A percentile compares a stretch with the other conserved stretches of the same genome.
Conservation (phyloP, 2,329 filamentous ascomycete genomes). For the Colletotrichum orchidophilum region DNA sequence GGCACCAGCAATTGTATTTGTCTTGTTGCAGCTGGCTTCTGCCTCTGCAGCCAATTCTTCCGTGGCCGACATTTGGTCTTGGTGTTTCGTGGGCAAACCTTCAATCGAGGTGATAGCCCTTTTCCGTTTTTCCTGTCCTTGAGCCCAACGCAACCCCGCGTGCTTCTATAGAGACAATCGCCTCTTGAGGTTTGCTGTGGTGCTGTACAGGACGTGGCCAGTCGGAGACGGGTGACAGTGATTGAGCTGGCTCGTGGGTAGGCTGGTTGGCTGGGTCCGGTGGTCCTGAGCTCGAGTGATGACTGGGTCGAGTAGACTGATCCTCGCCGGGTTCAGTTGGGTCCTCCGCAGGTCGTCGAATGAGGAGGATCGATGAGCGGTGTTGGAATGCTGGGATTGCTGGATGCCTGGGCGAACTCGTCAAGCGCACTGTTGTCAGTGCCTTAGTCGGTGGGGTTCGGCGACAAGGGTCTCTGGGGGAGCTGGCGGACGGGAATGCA, state of each 20-base stretch:
- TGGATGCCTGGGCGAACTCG: slow-evolving; percentile 24
- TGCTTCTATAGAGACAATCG: slow-evolving; percentile 8
- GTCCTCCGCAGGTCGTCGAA: slow-evolving; percentile 17
- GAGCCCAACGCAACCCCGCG: not conserved
- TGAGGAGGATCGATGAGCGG: slow-evolving; percentile 21
- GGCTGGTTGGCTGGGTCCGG: slow-evolving; percentile 28
- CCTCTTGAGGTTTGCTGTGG: not conserved
- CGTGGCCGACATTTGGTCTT: slow-evolving; percentile 24
- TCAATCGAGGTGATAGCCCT: not conserved
- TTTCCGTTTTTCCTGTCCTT: not conserved
- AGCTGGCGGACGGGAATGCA: slow-evolving; percentile 24
- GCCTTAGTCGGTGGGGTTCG: slow-evolving; percentile 26
- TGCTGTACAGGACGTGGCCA: slow-evolving; percentile 15
- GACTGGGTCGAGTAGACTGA: slow-evolving; percentile 27
- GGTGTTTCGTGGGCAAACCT: not conserved
- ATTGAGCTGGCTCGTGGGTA: slow-evolving; percentile 23
- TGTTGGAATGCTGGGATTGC: slow-evolving; percentile 21
- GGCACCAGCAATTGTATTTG: slow-evolving; percentile 4
- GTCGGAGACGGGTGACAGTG: not conserved
- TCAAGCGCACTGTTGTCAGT: slow-evolving; percentile 30
- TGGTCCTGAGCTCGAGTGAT: slow-evolving; percentile 29
- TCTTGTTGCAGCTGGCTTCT: slow-evolving; percentile 7
- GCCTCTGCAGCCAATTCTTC: slow-evolving; percentile 4
- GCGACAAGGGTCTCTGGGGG: slow-evolving; percentile 24
- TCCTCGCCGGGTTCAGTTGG: slow-evolving; percentile 30